phyloP scores from a whole-genome alignment of 768 basidiomycete genomes.

The Lyophyllum atratum region DNA sequence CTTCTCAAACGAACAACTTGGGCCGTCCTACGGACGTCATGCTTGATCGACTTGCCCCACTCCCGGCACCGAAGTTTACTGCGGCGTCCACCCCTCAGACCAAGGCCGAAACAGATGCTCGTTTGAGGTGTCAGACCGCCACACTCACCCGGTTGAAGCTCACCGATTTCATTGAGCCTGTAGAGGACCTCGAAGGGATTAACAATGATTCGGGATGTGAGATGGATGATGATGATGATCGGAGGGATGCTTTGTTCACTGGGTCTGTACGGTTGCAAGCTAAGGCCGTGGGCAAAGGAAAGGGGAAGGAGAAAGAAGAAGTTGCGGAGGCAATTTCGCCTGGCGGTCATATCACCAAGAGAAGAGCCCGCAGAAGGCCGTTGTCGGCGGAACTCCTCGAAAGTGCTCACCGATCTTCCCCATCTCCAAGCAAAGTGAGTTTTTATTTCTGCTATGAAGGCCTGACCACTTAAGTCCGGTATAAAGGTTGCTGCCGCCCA shows the following conservation, averaged over 20 bases:
- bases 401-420: constrained; percentile 40
- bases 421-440: constrained; percentile 46
- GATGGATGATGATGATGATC: constrained; percentile 43
- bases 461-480: not conserved
- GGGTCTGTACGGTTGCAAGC: constrained; percentile 23
- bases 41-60: constrained; percentile 58
- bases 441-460: not conserved
- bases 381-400: constrained; percentile 67
- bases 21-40: constrained; percentile 37
- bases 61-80: constrained; percentile 52
- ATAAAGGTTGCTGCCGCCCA: constrained; percentile 2
- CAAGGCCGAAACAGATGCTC: constrained; percentile 55
- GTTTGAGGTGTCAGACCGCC: constrained; percentile 56
- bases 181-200: constrained; percentile 41
- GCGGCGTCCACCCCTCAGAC: constrained; percentile 48
- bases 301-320: constrained; percentile 54
- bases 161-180: constrained; percentile 51
- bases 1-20: constrained; percentile 32
- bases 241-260: constrained; percentile 35
- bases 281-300: constrained; percentile 30
- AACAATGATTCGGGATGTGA: constrained; percentile 58
- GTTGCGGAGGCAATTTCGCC: constrained; percentile 73
- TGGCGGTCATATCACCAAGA: constrained; percentile 74
- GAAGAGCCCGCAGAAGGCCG: constrained; percentile 73
- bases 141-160: constrained; percentile 65